phyloP scores from a whole-genome alignment of 108 stramenopile species.

The Cyclotella atomus region DNA sequence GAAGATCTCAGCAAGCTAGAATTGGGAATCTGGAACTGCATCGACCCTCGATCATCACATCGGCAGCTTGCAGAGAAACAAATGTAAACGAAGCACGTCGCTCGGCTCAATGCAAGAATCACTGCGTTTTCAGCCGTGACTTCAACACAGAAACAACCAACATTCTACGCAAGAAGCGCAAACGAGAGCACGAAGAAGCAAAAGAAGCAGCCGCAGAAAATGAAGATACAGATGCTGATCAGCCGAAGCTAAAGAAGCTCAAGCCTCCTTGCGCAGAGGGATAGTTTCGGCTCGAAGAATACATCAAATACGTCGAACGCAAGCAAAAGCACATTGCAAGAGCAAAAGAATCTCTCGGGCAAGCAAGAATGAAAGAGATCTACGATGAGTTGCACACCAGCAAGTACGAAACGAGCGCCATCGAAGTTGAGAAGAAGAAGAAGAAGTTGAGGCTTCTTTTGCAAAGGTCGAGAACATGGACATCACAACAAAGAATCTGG shows the following conservation, averaged over 20 bases:
- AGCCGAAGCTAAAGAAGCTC: too few species aligned
- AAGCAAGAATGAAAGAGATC: not conserved
- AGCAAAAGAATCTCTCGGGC: not conserved
- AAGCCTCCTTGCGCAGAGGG: too few species aligned
- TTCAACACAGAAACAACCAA: not conserved
- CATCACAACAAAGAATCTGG: not conserved
- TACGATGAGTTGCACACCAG: not conserved
- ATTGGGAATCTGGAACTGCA: not conserved
- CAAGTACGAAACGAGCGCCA: not conserved
- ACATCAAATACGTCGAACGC: not conserved
- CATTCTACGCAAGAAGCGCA: not conserved
- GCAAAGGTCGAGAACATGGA: not conserved
- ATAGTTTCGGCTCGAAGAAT: too few species aligned
- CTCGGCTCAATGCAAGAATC: not conserved
- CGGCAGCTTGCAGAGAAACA: not conserved
- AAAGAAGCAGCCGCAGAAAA: not conserved
- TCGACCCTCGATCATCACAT: not conserved
- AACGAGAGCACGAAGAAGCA: not conserved
- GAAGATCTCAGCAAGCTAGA: not conserved
- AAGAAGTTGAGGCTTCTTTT: not conserved
- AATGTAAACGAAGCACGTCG: not conserved
- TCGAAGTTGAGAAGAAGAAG: not conserved
- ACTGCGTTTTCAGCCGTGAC: not conserved
- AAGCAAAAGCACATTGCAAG: not conserved
- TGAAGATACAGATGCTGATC: not conserved